These are phyloP conservation scores for Raffaelea arxii DNA, from an alignment of 2,329 filamentous ascomycete species.

Conservation along the genomic window DNA sequence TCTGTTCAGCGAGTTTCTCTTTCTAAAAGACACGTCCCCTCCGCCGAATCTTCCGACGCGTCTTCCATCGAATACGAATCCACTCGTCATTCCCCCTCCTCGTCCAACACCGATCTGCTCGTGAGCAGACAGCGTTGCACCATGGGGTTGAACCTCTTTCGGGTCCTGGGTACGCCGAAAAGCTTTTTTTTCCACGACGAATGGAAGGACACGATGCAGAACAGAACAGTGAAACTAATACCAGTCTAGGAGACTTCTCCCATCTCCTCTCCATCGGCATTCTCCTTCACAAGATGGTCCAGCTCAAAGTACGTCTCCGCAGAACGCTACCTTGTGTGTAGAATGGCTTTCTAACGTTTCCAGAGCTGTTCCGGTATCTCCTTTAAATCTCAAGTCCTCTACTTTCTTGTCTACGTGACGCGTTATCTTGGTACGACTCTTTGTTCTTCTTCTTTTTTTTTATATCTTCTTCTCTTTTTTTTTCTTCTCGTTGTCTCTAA, in stretches of 20 bases:
- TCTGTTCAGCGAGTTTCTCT: too few relatives aligned
- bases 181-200: too few relatives aligned
- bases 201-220: too few relatives aligned
- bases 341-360: conserved; percentile 11
- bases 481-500: too few relatives aligned
- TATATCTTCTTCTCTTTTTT: not conserved
- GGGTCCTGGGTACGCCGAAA: conserved; percentile 37
- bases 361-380: conserved; percentile 96
- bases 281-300: conserved; percentile 91
- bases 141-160: conserved; percentile 49
- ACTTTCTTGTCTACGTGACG: conserved; percentile 87
- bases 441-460: not conserved
- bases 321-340: not conserved
- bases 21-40: too few relatives aligned
- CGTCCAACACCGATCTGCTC: not conserved
- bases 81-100: too few relatives aligned
- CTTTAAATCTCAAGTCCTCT: conserved; percentile 96
- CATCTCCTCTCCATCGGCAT: conserved; percentile 92
- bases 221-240: too few relatives aligned
- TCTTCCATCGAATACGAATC: too few relatives aligned
- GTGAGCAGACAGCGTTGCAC: too few relatives aligned
- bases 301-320: conserved; percentile 60
- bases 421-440: conserved; percentile 80
- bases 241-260: conserved; percentile 74
- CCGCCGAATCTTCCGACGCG: too few relatives aligned